phyloP scores from a whole-genome alignment of 768 basidiomycete genomes.

The Hypsizygus marmoreus region DNA sequence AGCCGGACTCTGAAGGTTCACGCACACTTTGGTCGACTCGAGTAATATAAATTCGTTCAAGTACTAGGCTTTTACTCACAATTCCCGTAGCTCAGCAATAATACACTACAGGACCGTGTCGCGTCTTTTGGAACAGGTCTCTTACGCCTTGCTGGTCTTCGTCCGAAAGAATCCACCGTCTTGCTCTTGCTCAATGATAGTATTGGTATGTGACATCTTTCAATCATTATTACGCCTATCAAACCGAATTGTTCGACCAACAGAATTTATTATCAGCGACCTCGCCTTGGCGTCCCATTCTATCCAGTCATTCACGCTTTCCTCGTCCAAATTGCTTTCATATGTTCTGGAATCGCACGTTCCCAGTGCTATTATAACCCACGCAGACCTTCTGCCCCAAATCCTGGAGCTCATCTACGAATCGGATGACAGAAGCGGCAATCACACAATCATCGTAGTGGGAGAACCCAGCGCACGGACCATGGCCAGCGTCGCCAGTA shows the following conservation, averaged over 20 bases:
- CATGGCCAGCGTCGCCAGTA: conserved; percentile 48
- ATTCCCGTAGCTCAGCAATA: conserved; percentile 68
- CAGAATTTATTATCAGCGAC: conserved; percentile 81
- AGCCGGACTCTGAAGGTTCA: conserved; percentile 62
- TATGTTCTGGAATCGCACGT: conserved; percentile 64
- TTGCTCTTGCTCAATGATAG: conserved; percentile 80
- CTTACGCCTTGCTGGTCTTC: conserved; percentile 52
- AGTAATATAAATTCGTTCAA: conserved; percentile 37
- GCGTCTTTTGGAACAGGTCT: conserved; percentile 76
- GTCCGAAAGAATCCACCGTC: conserved; percentile 63
- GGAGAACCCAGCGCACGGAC: conserved; percentile 57
- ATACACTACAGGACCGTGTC: conserved; percentile 67
- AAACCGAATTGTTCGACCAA: conserved; percentile 1
- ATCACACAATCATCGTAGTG: conserved; percentile 69
- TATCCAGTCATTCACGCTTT: conserved; percentile 66
- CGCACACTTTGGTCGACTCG: conserved; percentile 82
- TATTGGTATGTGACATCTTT: conserved; percentile 51
- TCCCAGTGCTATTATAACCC: conserved; percentile 75
- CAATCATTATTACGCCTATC: too few relatives aligned
- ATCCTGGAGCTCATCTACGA: conserved; percentile 77
- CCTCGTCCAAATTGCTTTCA: conserved; percentile 61
- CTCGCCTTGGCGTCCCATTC: conserved; percentile 74
- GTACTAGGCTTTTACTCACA: conserved; percentile 4
- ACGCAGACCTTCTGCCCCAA: conserved; percentile 63
- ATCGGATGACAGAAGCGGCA: conserved; percentile 42